Percentiles rank a stretch among this genome's conserved stretches.
Evolutionary conservation across 495 filamentous ascomycete species (phyloP).

Genomic region (Astrothelium subdiscretum): DNA sequence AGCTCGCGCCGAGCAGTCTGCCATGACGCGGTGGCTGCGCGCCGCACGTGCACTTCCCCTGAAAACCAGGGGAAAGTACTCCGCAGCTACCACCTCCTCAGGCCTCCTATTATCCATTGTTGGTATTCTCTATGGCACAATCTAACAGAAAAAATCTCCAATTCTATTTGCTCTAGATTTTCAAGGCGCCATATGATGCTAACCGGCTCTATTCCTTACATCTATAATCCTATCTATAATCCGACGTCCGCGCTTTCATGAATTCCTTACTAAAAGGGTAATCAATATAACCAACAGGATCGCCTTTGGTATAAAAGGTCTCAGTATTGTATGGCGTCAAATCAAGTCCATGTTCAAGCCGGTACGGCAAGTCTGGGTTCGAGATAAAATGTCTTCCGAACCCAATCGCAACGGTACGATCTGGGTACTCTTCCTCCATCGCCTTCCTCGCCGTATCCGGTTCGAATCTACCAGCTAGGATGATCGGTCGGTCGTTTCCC

Average conservation of each 20-base stretch:
- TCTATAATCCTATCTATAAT: background rate
- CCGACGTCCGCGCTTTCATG: slow-evolving; percentile 3
- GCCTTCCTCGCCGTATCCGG: slow-evolving; percentile 34
- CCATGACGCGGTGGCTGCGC: background rate
- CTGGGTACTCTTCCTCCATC: slow-evolving; percentile 41
- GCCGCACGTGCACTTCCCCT: too few relatives aligned
- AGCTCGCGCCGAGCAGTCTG: background rate
- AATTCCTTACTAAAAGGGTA: slow-evolving; percentile 50
- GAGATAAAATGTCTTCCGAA: slow-evolving; percentile 55
- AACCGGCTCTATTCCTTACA: background rate
- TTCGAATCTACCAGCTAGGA: slow-evolving; percentile 48
- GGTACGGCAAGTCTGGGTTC: slow-evolving; percentile 53
- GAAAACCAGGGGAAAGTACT: too few relatives aligned
- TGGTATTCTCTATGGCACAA: background rate
- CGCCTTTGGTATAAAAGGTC: slow-evolving; percentile 45
- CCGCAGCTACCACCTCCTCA: too few relatives aligned
- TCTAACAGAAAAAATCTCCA: background rate
- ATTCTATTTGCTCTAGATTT: background rate
- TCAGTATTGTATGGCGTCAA: slow-evolving; percentile 28
- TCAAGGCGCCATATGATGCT: background rate
- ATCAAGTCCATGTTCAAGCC: background rate
- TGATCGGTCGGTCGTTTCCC: slow-evolving; percentile 38
- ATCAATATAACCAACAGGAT: slow-evolving; percentile 50
- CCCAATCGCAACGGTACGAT: slow-evolving; percentile 33
- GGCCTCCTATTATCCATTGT: background rate